Conservation (phyloP, 805 yeast species). For the Huiozyma naganishii region DNA sequence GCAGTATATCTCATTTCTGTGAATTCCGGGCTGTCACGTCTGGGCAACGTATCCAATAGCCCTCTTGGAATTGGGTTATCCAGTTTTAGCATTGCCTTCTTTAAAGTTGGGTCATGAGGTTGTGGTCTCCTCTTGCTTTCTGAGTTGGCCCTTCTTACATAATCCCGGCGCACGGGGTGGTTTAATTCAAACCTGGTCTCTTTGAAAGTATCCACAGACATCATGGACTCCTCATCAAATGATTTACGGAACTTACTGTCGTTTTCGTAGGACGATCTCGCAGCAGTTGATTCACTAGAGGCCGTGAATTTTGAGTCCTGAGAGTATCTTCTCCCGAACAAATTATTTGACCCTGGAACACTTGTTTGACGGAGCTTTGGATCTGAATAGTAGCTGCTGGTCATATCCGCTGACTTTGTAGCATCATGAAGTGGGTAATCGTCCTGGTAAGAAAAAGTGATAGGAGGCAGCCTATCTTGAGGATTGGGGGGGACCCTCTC, state of each 20-base stretch:
- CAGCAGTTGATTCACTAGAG: slow-evolving; percentile 20
- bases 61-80: slow-evolving; percentile 94
- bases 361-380: slow-evolving; percentile 1
- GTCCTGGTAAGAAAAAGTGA: slow-evolving; percentile 8
- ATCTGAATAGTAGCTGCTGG: slow-evolving; percentile 9
- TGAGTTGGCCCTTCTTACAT: slow-evolving; percentile 48
- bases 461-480: slow-evolving; percentile 1
- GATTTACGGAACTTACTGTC: slow-evolving; percentile 39
- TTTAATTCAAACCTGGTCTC: slow-evolving; percentile 29
- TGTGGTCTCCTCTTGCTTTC: slow-evolving; percentile 55
- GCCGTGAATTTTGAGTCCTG: slow-evolving; percentile 12
- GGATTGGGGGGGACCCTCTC: neutral
- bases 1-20: slow-evolving; percentile 96
- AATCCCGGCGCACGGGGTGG: slow-evolving; percentile 26
- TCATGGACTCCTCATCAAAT: slow-evolving; percentile 23
- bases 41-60: slow-evolving; percentile 70
- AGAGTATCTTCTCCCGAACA: slow-evolving; percentile 14
- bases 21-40: slow-evolving; percentile 85
- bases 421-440: slow-evolving; percentile 14
- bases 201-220: slow-evolving; percentile 25
- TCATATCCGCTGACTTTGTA: neutral
- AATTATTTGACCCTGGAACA: slow-evolving; percentile 4
- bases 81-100: slow-evolving; percentile 53
- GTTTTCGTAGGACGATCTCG: slow-evolving; percentile 12
- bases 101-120: slow-evolving; percentile 34